Base-by-base conservation (phyloP, 2,329 filamentous ascomycete species). In the Penicillium sp. region DNA sequence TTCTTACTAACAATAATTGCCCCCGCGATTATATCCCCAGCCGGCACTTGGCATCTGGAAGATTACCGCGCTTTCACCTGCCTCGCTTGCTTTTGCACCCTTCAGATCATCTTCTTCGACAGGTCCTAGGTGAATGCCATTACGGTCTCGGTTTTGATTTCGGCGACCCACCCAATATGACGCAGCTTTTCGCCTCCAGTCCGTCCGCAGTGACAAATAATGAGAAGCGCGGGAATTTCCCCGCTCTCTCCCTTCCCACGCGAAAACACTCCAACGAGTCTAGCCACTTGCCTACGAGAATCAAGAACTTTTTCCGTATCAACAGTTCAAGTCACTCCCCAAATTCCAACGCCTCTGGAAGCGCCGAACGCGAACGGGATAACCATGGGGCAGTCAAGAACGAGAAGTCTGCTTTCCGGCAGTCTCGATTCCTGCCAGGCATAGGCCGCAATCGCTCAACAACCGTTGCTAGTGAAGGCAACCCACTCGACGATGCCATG, bases 401-500 rank as follows among this genome's bases (percentile, higher is more conserved):
- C 59, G 85, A 89, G 66, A 90, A 89, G 73, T 82, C 82, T 63
- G 82, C 85, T 53, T 89, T 92, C 72, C 86, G 91, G 67, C 90
- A 95, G 74, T 94, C 89, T 63, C 86, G 90, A 69, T 96, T 96
- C 79, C 89, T 96, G 68, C 90, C 88, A 59, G 88, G 89, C 66
- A 90, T 95, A 70, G 89, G 89, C 70, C 89, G 93, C 66, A 91
- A 93, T 72, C 87, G 93, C 68, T 95, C 92, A 35, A 88, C 89
- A 58, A 97, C 93, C 26, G 90, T 95, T 55, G 90, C 90, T 64
- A 96, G 92, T 76, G 93, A 97, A 76, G 92, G 92, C 66, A 92
- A 97, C 71, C 85, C 88, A 56, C 82, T 97, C 62, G 93, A 97
- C 65, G 92, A 97, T 74, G 81, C 85, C 59, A 82, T 96, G 69